phyloP scores from a whole-genome alignment of 805 yeast genomes.

The Nakazawaea molendinolei region DNA sequence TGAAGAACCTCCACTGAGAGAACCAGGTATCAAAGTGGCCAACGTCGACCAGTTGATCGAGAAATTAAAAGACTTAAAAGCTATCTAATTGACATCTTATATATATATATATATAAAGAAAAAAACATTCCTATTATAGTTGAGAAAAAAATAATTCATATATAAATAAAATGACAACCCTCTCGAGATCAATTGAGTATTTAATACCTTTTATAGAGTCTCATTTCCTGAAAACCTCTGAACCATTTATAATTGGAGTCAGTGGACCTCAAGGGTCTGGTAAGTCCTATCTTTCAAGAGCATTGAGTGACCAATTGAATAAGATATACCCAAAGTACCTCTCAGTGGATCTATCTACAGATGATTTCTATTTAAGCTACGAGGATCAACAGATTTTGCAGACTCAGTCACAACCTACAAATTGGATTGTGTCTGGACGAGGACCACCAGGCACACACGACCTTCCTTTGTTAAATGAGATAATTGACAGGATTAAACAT shows the following conservation, averaged over 20 bases:
- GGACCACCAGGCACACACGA: conserved; percentile 97
- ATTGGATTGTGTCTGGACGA: conserved; percentile 59
- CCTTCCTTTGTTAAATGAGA: conserved; percentile 32
- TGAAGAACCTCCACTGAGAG: conserved; percentile 79
- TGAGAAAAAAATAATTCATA: neutral
- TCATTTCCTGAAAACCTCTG: conserved; percentile 11
- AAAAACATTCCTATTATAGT: neutral
- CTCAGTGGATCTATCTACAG: conserved; percentile 60
- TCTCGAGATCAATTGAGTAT: conserved; percentile 18
- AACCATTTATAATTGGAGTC: conserved; percentile 41
- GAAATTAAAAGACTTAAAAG: conserved; percentile 72
- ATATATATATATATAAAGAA: neutral
- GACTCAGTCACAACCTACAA: conserved; percentile 30
- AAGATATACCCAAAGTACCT: conserved; percentile 28
- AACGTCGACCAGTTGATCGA: conserved; percentile 76
- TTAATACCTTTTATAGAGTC: conserved; percentile 22
- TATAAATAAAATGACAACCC: conserved; percentile 14
- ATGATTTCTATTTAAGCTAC: conserved; percentile 76
- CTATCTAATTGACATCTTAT: conserved; percentile 33
- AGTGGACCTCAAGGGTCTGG: conserved; percentile 83
- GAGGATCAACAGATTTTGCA: conserved; percentile 48
- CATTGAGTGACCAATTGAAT: conserved; percentile 29
- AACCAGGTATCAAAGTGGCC: conserved; percentile 74
- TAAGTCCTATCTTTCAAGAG: conserved; percentile 49
- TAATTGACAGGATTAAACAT: conserved; percentile 27